Percentiles rank a stretch among this genome's conserved stretches.
These are phyloP conservation scores for Glarea lozoyensis DNA, from an alignment of 495 filamentous ascomycete genomes.

Conservation along the genomic window DNA sequence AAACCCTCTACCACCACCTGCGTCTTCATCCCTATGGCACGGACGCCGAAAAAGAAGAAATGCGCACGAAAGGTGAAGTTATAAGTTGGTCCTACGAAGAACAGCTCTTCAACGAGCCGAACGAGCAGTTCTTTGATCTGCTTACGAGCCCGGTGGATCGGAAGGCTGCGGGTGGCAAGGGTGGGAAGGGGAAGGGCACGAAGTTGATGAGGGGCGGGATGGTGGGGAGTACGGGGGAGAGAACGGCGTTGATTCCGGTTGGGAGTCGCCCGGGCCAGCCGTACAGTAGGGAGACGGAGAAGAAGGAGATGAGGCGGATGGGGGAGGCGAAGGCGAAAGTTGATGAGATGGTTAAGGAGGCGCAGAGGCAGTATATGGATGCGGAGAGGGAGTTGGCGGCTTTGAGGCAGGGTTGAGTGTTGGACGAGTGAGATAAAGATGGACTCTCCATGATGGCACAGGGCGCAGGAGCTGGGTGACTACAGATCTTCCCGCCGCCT, in stretches of 20 bases:
- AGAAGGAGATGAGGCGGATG: conserved; percentile 62
- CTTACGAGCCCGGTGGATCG: conserved; percentile 43
- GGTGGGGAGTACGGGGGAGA: conserved; percentile 42
- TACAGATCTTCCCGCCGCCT: too few relatives aligned
- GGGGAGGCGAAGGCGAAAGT: conserved; percentile 62
- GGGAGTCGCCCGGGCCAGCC: conserved; percentile 53
- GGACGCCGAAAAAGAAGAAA: conserved; percentile 59
- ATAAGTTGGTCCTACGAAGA: conserved; percentile 77
- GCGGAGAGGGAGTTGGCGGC: conserved; percentile 43
- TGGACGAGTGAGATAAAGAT: too few relatives aligned
- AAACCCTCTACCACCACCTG: conserved; percentile 82
- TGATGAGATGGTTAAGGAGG: conserved; percentile 50
- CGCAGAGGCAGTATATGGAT: conserved; percentile 54
- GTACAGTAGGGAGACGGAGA: conserved; percentile 69
- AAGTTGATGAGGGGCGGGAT: conserved; percentile 30
- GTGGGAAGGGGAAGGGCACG: conserved; percentile 34
- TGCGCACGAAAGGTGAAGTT: conserved; percentile 55
- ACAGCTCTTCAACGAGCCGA: conserved; percentile 91
- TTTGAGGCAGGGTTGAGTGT: conserved; percentile 22
- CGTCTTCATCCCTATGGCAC: conserved; percentile 85
- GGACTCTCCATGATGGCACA: too few relatives aligned
- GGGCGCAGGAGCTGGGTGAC: too few relatives aligned
- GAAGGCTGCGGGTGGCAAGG: too few relatives aligned
- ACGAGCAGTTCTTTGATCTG: conserved; percentile 77
- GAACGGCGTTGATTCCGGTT: conserved; percentile 64